Conservation (phyloP, 1,139 yeast genomes). For the Hyphopichia buzzinii region DNA sequence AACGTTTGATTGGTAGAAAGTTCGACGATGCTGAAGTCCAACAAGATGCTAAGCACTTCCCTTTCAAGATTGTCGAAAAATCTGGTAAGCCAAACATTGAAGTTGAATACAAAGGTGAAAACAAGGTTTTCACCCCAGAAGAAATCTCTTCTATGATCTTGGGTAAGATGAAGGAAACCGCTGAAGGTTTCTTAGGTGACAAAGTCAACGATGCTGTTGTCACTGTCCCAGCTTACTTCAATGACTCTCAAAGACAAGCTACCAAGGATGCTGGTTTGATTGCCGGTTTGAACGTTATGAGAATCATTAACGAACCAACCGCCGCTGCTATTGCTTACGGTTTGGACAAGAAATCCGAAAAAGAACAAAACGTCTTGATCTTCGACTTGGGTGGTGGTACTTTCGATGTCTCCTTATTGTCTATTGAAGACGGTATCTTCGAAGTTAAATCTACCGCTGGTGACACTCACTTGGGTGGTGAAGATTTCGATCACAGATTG, state of each 20-base stretch:
- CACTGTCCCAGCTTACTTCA: constrained; percentile 51
- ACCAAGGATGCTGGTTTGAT: constrained; percentile 51
- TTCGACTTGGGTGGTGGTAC: constrained; percentile 55
- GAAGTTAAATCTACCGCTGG: constrained; percentile 98
- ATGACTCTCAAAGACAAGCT: constrained; percentile 52
- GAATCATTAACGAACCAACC: constrained; percentile 51
- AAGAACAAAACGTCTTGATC: constrained; percentile 67
- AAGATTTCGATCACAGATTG: constrained; percentile 53
- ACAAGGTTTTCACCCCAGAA: constrained; percentile 94
- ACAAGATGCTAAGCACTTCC: constrained; percentile 43
- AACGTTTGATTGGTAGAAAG: constrained; percentile 71
- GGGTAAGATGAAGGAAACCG: constrained; percentile 57
- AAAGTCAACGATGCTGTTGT: constrained; percentile 47
- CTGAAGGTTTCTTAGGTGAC: constrained; percentile 43
- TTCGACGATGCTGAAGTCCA: constrained; percentile 43
- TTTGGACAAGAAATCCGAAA: constrained; percentile 63
- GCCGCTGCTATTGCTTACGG: constrained; percentile 53
- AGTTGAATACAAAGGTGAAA: constrained; percentile 93
- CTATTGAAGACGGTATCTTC: constrained; percentile 95
- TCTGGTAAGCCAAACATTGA: constrained; percentile 87
- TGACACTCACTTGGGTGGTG: constrained; percentile 99
- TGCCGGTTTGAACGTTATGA: constrained; percentile 49
- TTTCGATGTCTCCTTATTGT: constrained; percentile 63
- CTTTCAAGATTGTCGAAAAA: constrained; percentile 53
- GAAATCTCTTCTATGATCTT: constrained; percentile 96